A percentile compares a stretch with the other conserved stretches of the same genome.
Conservation (phyloP, 2,329 filamentous ascomycete species). For the Trichoderma atroviride region DNA sequence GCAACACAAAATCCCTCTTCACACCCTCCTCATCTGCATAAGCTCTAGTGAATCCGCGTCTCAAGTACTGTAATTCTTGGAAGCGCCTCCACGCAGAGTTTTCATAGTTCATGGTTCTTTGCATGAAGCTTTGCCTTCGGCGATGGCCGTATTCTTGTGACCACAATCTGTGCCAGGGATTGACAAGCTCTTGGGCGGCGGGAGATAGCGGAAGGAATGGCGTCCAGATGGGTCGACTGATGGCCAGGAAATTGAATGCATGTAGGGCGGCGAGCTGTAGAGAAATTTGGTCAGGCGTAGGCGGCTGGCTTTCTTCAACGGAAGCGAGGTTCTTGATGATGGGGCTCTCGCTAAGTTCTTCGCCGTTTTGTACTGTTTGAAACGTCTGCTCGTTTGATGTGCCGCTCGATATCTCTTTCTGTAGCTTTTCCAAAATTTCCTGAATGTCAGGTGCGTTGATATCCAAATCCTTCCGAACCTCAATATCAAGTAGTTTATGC, state of each 20-base stretch:
- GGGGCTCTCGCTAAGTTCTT: not conserved
- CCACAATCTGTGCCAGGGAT: slow-evolving; percentile 29
- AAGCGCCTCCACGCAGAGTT: slow-evolving; percentile 23
- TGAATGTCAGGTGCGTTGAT: slow-evolving; percentile 22
- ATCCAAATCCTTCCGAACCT: slow-evolving; percentile 14
- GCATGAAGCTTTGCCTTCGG: slow-evolving; percentile 13
- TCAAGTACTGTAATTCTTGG: slow-evolving; percentile 30
- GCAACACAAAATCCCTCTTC: slow-evolving; percentile 28
- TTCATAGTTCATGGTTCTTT: slow-evolving; percentile 29
- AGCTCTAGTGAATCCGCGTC: slow-evolving; percentile 26
- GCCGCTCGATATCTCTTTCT: not conserved
- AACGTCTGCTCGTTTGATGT: not conserved
- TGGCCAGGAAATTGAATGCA: slow-evolving; percentile 34
- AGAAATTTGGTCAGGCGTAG: slow-evolving; percentile 14
- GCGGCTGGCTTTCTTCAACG: not conserved
- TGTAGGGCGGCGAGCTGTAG: slow-evolving; percentile 34
- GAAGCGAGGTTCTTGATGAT: not conserved
- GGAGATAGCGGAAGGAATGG: slow-evolving; percentile 30
- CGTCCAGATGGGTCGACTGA: slow-evolving; percentile 31
- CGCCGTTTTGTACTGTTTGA: not conserved
- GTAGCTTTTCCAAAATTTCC: slow-evolving; percentile 14
- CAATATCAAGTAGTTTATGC: slow-evolving; percentile 10
- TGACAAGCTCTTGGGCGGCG: slow-evolving; percentile 25
- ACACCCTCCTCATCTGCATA: slow-evolving; percentile 30
- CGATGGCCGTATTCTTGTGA: not conserved